Evolutionary conservation across 2,329 filamentous ascomycete genomes (phyloP).

Genomic region (Scedosporium apiospermum): DNA sequence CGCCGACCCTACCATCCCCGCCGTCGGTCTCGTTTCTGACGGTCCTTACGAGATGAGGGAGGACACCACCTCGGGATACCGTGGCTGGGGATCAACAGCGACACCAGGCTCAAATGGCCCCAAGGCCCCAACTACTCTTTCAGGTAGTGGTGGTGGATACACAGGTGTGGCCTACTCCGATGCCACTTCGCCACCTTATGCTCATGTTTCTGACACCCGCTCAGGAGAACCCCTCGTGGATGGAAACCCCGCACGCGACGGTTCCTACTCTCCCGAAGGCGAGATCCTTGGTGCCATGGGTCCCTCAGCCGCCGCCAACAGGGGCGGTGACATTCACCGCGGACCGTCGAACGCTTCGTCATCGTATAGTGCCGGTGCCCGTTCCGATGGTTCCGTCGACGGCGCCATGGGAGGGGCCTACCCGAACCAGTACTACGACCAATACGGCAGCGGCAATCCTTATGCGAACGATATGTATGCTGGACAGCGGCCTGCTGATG

Average conservation of each 20-base stretch:
- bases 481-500: slow-evolving; percentile 31
- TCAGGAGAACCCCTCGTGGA: slow-evolving; percentile 57
- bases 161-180: slow-evolving; percentile 64
- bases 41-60: slow-evolving; percentile 68
- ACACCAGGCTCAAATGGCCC: slow-evolving; percentile 56
- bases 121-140: slow-evolving; percentile 84
- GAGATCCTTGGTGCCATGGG: slow-evolving; percentile 80
- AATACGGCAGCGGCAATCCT: slow-evolving; percentile 48
- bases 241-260: slow-evolving; percentile 20
- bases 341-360: slow-evolving; percentile 95
- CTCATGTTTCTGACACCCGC: slow-evolving; percentile 56
- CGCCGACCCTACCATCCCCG: slow-evolving; percentile 69
- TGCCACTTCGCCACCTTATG: slow-evolving; percentile 57
- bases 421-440: slow-evolving; percentile 43
- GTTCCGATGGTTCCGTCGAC: slow-evolving; percentile 59
- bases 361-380: slow-evolving; percentile 75
- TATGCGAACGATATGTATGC: slow-evolving; percentile 40
- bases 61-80: slow-evolving; percentile 69
- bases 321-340: slow-evolving; percentile 60
- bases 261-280: slow-evolving; percentile 53
- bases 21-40: slow-evolving; percentile 34
- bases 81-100: slow-evolving; percentile 85
- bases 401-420: slow-evolving; percentile 33
- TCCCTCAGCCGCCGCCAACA: slow-evolving; percentile 56
- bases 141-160: slow-evolving; percentile 46